Percentiles rank a stretch among this genome's conserved stretches.
Evolutionary conservation across 2,329 filamentous ascomycete genomes (phyloP).

Genomic region (Exophiala spinifera): DNA sequence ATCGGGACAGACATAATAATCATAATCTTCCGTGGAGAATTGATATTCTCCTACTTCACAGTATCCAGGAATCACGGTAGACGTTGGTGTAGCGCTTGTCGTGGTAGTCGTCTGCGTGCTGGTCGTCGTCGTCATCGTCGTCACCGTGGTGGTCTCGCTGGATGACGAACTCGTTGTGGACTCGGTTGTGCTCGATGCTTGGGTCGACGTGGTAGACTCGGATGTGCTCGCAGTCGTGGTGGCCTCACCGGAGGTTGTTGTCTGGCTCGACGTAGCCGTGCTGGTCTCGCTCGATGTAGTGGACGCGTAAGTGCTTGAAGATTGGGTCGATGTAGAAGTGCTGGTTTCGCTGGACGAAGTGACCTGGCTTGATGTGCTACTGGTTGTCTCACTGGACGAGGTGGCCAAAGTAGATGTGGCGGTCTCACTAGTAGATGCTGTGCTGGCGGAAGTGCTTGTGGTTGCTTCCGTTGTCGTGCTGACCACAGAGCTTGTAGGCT

Average conservation of each 20-base stretch:
- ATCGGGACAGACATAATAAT: neutral
- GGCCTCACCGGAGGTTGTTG: neutral
- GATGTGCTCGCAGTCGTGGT: too few species aligned
- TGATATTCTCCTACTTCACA: neutral
- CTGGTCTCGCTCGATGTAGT: too few species aligned
- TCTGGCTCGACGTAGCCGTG: neutral
- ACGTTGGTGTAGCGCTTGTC: neutral
- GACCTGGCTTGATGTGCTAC: too few species aligned
- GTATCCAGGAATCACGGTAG: neutral
- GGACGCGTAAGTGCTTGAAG: too few species aligned
- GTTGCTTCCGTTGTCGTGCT: neutral
- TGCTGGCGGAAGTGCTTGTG: too few species aligned
- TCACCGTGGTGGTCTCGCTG: neutral
- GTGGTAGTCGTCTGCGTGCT: neutral
- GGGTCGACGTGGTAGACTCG: too few species aligned
- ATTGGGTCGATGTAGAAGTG: too few species aligned
- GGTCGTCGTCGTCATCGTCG: neutral
- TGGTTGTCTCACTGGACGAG: too few species aligned
- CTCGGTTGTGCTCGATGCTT: too few species aligned
- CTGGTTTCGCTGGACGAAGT: neutral
- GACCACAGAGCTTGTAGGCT: too few species aligned
- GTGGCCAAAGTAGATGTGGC: too few species aligned
- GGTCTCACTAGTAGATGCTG: too few species aligned
- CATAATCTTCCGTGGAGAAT: neutral
- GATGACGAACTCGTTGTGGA: neutral